These are phyloP conservation scores for Candida wancherniae DNA, from an alignment of 805 yeast species.

Conservation along the genomic window DNA sequence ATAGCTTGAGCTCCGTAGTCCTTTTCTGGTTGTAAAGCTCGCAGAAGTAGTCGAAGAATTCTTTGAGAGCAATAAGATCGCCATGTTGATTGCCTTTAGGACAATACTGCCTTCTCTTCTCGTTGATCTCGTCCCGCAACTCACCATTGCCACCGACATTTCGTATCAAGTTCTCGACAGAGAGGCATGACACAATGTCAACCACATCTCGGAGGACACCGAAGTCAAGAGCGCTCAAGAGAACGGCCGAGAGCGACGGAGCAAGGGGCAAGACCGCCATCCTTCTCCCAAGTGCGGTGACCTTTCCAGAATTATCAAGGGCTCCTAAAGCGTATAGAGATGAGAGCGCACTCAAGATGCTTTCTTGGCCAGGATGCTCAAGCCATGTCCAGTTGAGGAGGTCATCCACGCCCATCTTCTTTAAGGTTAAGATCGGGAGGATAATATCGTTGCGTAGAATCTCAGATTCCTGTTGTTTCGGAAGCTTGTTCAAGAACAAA, in stretches of 20 bases:
- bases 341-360: constrained; percentile 70
- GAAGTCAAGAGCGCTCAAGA: constrained; percentile 61
- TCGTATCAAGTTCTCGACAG: constrained; percentile 82
- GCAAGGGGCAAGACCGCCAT: constrained; percentile 88
- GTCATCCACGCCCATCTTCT: constrained; percentile 78
- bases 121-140: constrained; percentile 78
- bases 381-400: constrained; percentile 88
- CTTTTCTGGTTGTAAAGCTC: constrained; percentile 25
- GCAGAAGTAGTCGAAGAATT: constrained; percentile 56
- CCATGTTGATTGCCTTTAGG: constrained; percentile 72
- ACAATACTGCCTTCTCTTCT: constrained; percentile 62
- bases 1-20: constrained; percentile 55
- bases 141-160: constrained; percentile 69
- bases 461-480: constrained; percentile 87
- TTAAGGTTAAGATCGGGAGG: constrained; percentile 77
- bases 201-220: constrained; percentile 62
- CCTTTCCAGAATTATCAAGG: constrained; percentile 64
- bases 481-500: constrained; percentile 53
- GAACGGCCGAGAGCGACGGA: constrained; percentile 87
- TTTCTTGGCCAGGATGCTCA: constrained; percentile 79
- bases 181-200: constrained; percentile 87
- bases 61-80: constrained; percentile 79
- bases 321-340: constrained; percentile 79
- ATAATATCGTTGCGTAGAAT: constrained; percentile 82
- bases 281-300: constrained; percentile 74